Conservation (phyloP, 1,139 yeast genomes). For the Yamadazyma friedrichii region DNA sequence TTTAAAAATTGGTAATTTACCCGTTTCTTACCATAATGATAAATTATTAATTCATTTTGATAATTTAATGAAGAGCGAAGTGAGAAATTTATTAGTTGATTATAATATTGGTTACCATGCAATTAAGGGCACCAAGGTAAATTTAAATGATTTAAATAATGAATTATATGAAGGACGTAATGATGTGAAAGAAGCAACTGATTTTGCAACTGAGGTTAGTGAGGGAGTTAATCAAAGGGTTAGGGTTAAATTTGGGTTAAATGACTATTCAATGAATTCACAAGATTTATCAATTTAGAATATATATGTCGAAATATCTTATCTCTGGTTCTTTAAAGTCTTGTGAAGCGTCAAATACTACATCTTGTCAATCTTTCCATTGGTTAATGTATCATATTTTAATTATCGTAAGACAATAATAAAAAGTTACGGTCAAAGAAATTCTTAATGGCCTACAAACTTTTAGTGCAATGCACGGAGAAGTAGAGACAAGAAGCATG, state of each 20-base stretch:
- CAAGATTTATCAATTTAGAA: slow-evolving; percentile 1
- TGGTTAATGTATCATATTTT: too few relatives aligned
- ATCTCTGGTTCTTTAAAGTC: too few relatives aligned
- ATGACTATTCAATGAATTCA: slow-evolving; percentile 8
- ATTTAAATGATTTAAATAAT: slow-evolving; percentile 3
- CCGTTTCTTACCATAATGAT: slow-evolving; percentile 1
- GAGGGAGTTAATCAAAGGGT: not conserved
- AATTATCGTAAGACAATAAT: too few relatives aligned
- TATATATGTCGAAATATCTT: not conserved
- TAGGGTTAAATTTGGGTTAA: slow-evolving; percentile 6
- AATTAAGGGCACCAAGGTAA: slow-evolving; percentile 3
- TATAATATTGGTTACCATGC: slow-evolving; percentile 9
- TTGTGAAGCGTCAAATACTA: too few relatives aligned
- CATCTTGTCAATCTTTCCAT: too few relatives aligned
- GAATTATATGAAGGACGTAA: not conserved
- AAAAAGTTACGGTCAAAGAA: too few relatives aligned
- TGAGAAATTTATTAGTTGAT: slow-evolving; percentile 10
- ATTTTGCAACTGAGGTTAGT: not conserved
- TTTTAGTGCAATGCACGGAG: too few relatives aligned
- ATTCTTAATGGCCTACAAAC: too few relatives aligned
- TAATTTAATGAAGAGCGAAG: slow-evolving; percentile 10
- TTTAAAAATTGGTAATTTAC: slow-evolving; percentile 13
- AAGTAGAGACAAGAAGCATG: too few relatives aligned
- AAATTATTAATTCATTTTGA: slow-evolving; percentile 9
- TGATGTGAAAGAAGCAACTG: not conserved